Evolutionary conservation across 805 yeast genomes (phyloP).

Genomic region (Brettanomyces bruxellensis): DNA sequence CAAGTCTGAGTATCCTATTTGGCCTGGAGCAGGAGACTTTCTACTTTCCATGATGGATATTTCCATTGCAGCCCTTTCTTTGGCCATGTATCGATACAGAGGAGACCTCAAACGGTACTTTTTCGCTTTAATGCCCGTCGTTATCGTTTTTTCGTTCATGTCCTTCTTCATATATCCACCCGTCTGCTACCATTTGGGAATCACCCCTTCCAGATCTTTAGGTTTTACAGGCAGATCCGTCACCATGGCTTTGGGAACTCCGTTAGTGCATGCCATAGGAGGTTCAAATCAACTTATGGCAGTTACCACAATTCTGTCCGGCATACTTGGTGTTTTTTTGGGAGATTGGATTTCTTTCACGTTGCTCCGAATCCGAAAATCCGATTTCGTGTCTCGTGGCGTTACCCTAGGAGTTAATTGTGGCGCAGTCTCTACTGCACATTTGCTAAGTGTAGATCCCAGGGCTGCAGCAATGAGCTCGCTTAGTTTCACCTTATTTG

Average conservation of each 20-base stretch:
- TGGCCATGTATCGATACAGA: constrained; percentile 73
- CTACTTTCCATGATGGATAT: constrained; percentile 65
- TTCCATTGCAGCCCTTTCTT: constrained; percentile 63
- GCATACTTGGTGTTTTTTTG: constrained; percentile 63
- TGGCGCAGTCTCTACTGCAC: constrained; percentile 80
- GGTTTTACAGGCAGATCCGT: constrained; percentile 77
- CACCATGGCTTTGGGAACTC: constrained; percentile 73
- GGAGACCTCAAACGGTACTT: constrained; percentile 53
- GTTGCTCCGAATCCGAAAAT: constrained; percentile 40
- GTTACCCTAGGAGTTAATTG: constrained; percentile 70
- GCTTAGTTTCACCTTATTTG: constrained; percentile 61
- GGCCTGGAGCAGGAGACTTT: constrained; percentile 82
- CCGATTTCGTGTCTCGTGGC: constrained; percentile 70
- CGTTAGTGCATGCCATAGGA: constrained; percentile 54
- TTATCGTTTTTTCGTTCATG: constrained; percentile 43
- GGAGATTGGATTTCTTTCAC: constrained; percentile 44
- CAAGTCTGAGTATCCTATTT: constrained; percentile 23
- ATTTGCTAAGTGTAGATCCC: constrained; percentile 58
- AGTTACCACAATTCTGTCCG: constrained; percentile 68
- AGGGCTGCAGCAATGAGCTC: constrained; percentile 76
- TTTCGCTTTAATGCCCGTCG: constrained; percentile 49
- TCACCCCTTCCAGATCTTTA: constrained; percentile 48
- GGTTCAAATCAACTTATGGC: constrained; percentile 72
- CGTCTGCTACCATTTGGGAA: constrained; percentile 55
- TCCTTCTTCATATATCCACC: constrained; percentile 67